phyloP scores from a whole-genome alignment of 345 rosid species.

The Arabis alpina region DNA sequence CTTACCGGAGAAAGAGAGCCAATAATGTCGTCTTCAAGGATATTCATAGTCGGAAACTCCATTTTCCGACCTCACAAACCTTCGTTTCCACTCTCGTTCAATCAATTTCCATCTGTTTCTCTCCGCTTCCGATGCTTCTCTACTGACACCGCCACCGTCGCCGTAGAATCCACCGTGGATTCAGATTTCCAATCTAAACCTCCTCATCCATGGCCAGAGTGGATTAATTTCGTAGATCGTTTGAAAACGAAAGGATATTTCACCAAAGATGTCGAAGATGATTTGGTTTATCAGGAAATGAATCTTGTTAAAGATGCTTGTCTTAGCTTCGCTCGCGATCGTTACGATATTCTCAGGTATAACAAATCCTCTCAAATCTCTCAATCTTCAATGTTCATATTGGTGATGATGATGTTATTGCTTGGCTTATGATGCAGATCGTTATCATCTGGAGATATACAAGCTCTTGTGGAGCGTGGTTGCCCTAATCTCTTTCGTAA shows the following conservation, averaged over 20 bases:
- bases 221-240: conserved; percentile 76
- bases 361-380: not conserved
- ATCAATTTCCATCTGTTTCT: conserved; percentile 32
- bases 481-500: conserved; percentile 85
- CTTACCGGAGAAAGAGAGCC: conserved; percentile 2
- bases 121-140: conserved; percentile 42
- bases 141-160: conserved; percentile 36
- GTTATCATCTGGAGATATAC: conserved; percentile 60
- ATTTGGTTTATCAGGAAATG: conserved; percentile 54
- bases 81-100: conserved; percentile 33
- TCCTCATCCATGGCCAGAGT: conserved; percentile 91
- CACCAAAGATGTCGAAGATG: conserved; percentile 36
- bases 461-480: conserved; percentile 71
- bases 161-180: conserved; percentile 23
- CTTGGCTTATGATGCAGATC: conserved; percentile 52
- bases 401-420: not conserved
- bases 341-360: conserved; percentile 80
- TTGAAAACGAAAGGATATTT: conserved; percentile 75
- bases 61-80: conserved; percentile 48
- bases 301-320: conserved; percentile 71
- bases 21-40: conserved; percentile 56
- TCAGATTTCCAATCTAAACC: conserved; percentile 12
- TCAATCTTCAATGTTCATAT: not conserved
- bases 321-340: conserved; percentile 87
- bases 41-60: conserved; percentile 48